A percentile compares a stretch with the other conserved stretches of the same genome.
Evolutionary conservation across 2,329 filamentous ascomycete species (phyloP).

Genomic region (Nemania bipapillata): DNA sequence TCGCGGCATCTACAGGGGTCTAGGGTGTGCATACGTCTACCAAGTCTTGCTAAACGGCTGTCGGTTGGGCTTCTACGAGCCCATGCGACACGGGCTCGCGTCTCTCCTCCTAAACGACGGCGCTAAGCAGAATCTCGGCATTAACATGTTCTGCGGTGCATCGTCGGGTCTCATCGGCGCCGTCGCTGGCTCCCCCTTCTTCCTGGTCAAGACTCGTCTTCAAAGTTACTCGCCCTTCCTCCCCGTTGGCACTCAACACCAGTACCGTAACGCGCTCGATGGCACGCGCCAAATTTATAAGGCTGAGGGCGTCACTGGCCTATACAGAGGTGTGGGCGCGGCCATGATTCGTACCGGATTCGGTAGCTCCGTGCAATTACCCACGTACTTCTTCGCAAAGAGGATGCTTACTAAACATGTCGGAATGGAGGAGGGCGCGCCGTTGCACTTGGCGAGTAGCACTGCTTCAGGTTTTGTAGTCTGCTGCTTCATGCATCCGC

Average conservation of each 20-base stretch:
- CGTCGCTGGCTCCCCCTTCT: slow-evolving; percentile 93
- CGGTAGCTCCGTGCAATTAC: slow-evolving; percentile 93
- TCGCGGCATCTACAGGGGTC: slow-evolving; percentile 84
- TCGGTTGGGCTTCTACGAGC: slow-evolving; percentile 96
- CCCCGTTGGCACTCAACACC: slow-evolving; percentile 96
- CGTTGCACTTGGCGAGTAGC: slow-evolving; percentile 88
- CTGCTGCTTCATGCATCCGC: slow-evolving; percentile 97
- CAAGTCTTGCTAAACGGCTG: slow-evolving; percentile 97
- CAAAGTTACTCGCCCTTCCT: slow-evolving; percentile 93
- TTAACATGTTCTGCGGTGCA: slow-evolving; percentile 95
- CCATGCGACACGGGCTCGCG: slow-evolving; percentile 79
- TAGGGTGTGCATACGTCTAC: slow-evolving; percentile 94
- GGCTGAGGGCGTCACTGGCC: slow-evolving; percentile 78
- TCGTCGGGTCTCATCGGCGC: slow-evolving; percentile 89
- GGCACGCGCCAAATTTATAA: slow-evolving; percentile 82
- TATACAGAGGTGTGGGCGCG: slow-evolving; percentile 90
- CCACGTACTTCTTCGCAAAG: slow-evolving; percentile 98
- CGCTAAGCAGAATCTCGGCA: slow-evolving; percentile 81
- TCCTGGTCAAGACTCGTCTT: slow-evolving; percentile 94
- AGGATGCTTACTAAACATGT: slow-evolving; percentile 81
- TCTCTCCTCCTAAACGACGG: slow-evolving; percentile 75
- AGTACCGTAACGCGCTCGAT: slow-evolving; percentile 86
- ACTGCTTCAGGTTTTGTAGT: slow-evolving; percentile 94
- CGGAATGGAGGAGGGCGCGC: slow-evolving; percentile 89
- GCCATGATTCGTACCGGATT: slow-evolving; percentile 97